A percentile compares a stretch with the other conserved stretches of the same genome.
Conservation (phyloP, 495 filamentous ascomycete species). For the Letharia columbiana region DNA sequence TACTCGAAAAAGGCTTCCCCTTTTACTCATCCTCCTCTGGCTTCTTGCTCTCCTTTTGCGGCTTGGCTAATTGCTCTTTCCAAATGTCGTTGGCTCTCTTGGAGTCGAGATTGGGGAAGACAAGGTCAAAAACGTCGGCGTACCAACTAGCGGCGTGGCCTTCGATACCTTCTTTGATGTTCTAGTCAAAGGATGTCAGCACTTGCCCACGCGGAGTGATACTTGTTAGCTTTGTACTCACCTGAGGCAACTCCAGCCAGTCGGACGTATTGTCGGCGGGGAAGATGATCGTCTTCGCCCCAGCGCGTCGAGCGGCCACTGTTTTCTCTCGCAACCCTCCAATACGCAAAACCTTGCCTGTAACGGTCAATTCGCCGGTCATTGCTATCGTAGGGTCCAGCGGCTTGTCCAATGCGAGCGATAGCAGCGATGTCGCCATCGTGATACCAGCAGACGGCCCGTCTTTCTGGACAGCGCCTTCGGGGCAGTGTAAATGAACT, state of each 20-base stretch:
- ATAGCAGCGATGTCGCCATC: conserved; percentile 88
- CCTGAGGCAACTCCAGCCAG: conserved; percentile 96
- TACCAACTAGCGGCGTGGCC: conserved; percentile 90
- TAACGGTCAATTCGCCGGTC: conserved; percentile 97
- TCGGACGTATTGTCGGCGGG: conserved; percentile 89
- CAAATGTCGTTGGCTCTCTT: conserved; percentile 62
- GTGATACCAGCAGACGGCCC: conserved; percentile 92
- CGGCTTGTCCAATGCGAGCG: conserved; percentile 66
- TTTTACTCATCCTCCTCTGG: conserved; percentile 28
- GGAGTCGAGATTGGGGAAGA: conserved; percentile 76
- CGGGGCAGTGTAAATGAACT: conserved; percentile 93
- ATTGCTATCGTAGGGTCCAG: conserved; percentile 87
- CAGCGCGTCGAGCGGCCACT: conserved; percentile 89
- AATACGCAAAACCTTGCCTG: conserved; percentile 93
- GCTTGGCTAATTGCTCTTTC: conserved; percentile 60
- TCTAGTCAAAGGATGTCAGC: conserved; percentile 50
- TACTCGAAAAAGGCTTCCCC: neutral
- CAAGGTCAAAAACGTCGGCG: conserved; percentile 80
- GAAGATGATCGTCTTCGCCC: conserved; percentile 92
- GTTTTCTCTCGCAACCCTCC: conserved; percentile 97
- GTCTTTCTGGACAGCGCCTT: conserved; percentile 94
- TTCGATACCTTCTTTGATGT: conserved; percentile 92
- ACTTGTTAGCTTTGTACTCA: conserved; percentile 38
- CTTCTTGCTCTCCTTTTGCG: conserved; percentile 42
- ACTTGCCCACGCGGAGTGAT: conserved; percentile 10